Percentiles rank a stretch among this genome's conserved stretches.
Evolutionary conservation across 345 rosid genomes (phyloP).

Genomic region (Angophora floribunda): DNA sequence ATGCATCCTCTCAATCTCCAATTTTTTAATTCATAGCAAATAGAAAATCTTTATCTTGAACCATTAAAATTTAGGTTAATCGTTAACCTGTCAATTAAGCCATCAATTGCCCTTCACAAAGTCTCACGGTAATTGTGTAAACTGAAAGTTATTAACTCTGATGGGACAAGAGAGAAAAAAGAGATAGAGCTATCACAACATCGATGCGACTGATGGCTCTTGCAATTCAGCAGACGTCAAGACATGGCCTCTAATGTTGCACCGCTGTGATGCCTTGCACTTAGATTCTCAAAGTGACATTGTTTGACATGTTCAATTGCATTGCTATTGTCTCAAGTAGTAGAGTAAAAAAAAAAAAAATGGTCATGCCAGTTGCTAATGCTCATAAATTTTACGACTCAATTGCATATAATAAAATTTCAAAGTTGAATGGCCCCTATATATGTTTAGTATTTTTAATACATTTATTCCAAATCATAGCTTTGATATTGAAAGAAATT

Average conservation of each 20-base stretch:
- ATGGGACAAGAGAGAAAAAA: not conserved
- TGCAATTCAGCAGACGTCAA: not conserved
- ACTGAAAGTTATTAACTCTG: not conserved
- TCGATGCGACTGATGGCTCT: not conserved
- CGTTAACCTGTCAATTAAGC: not conserved
- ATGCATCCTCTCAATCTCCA: not conserved
- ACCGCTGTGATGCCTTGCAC: not conserved
- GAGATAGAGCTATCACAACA: not conserved
- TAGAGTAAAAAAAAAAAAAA: not conserved
- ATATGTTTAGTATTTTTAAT: not conserved
- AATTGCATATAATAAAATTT: not conserved
- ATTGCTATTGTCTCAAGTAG: not conserved
- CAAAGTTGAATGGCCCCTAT: not conserved
- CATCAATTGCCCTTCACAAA: not conserved
- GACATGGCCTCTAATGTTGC: not conserved
- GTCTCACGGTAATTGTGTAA: not conserved
- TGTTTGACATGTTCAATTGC: not conserved
- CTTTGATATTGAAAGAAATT: not conserved
- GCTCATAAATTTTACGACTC: not conserved
- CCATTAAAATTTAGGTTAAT: not conserved
- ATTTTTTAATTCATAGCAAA: not conserved
- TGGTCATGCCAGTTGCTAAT: not conserved
- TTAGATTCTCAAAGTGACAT: not conserved
- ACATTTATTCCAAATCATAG: not conserved
- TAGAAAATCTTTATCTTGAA: not conserved